Evolutionary conservation across 129 eudicot genomes (phyloP).

Genomic region (Arctium lappa): DNA sequence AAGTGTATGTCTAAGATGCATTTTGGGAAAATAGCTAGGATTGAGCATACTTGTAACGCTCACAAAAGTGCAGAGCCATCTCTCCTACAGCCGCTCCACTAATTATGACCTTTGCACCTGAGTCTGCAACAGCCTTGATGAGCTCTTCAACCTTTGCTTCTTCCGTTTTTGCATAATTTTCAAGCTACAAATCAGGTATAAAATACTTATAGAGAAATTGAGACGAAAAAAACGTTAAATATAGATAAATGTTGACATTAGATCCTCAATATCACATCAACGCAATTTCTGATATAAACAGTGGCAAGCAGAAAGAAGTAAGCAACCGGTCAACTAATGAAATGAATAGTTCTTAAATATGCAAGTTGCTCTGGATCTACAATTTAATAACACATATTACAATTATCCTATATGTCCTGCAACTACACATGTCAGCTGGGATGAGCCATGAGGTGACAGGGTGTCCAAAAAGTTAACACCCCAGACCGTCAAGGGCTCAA

Average conservation of each 20-base stretch:
- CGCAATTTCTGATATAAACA: not conserved
- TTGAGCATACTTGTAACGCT: conserved; percentile 63
- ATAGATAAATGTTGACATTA: not conserved
- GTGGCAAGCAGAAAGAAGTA: not conserved
- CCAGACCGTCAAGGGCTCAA: too few relatives aligned
- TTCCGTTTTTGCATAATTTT: conserved; percentile 75
- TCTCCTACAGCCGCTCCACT: conserved; percentile 82
- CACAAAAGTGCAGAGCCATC: conserved; percentile 80
- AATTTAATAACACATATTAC: not conserved
- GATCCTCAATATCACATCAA: not conserved
- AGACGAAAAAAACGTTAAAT: not conserved
- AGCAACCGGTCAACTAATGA: not conserved
- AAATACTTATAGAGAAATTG: not conserved
- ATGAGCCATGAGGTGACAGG: not conserved
- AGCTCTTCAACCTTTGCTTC: conserved; percentile 81
- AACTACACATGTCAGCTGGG: too few relatives aligned
- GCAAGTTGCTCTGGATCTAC: not conserved
- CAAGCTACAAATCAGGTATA: conserved; percentile 35
- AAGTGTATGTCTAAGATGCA: not conserved
- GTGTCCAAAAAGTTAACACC: too few relatives aligned
- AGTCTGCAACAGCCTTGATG: conserved; percentile 79
- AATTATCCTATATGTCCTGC: not conserved
- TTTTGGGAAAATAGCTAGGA: not conserved
- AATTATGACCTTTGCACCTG: conserved; percentile 79
- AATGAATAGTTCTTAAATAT: not conserved